A percentile compares a stretch with the other conserved stretches of the same genome.
Conservation (phyloP, 2,329 filamentous ascomycete species). For the Sordariomycetes sp. region DNA sequence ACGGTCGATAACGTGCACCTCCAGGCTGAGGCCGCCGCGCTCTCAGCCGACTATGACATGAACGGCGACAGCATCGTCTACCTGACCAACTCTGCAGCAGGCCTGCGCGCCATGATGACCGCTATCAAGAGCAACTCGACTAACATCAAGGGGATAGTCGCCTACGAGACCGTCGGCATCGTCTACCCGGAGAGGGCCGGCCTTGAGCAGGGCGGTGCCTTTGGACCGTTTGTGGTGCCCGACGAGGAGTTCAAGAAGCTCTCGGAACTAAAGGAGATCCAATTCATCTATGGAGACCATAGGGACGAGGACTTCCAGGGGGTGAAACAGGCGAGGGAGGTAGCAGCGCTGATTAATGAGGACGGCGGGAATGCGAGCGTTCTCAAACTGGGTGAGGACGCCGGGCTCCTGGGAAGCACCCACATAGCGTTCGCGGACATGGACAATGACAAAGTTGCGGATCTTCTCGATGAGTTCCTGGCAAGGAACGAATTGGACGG, state of each 20-base stretch:
- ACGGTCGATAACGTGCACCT: constrained; percentile 18
- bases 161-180: constrained; percentile 16
- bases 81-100: constrained; percentile 21
- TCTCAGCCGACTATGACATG: constrained; percentile 15
- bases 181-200: constrained; percentile 13
- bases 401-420: constrained; percentile 12
- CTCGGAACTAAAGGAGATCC: constrained; percentile 11
- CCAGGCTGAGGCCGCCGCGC: constrained; percentile 16
- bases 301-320: constrained; percentile 4
- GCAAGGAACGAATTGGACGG: constrained; percentile 8
- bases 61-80: constrained; percentile 18
- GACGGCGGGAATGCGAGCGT: constrained; percentile 15
- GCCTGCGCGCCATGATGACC: constrained; percentile 20
- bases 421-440: constrained; percentile 16
- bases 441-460: constrained; percentile 14
- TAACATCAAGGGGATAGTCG: constrained; percentile 23
- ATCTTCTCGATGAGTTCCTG: constrained; percentile 13
- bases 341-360: constrained; percentile 12
- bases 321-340: constrained; percentile 9
- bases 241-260: constrained; percentile 15
- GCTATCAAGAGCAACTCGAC: constrained; percentile 20
- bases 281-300: constrained; percentile 17
- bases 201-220: constrained; percentile 8
- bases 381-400: constrained; percentile 13
- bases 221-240: constrained; percentile 14